phyloP scores from a whole-genome alignment of 164 flowering plant genomes.

The Cinnamomum micranthum region DNA sequence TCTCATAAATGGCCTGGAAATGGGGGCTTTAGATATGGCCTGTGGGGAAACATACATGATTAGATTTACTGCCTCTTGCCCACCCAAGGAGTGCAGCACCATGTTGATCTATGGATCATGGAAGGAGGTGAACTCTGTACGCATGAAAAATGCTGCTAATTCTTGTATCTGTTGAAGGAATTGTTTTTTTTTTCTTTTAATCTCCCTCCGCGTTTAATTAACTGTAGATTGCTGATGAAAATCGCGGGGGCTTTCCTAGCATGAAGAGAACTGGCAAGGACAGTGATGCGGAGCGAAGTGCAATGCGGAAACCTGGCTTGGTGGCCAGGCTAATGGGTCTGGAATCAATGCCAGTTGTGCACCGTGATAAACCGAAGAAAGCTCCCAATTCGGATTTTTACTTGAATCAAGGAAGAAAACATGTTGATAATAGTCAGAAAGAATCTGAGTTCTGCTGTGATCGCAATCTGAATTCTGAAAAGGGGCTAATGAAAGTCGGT shows the following conservation, averaged over 20 bases:
- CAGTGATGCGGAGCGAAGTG: conserved; percentile 29
- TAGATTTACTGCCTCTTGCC: neutral
- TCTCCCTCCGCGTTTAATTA: neutral
- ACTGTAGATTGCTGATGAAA: conserved; percentile 79
- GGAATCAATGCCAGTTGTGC: conserved; percentile 67
- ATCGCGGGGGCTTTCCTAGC: conserved; percentile 77
- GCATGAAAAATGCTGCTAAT: neutral
- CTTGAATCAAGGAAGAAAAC: conserved; percentile 17
- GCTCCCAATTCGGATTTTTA: conserved; percentile 17
- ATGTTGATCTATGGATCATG: too few relatives aligned
- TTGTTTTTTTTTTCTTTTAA: neutral
- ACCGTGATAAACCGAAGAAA: conserved; percentile 33
- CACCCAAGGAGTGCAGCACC: too few relatives aligned
- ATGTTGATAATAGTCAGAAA: neutral
- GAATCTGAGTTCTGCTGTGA: conserved; percentile 14
- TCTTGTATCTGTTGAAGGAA: neutral
- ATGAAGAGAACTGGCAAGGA: conserved; percentile 33
- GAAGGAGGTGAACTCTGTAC: too few relatives aligned
- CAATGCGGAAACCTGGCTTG: conserved; percentile 60
- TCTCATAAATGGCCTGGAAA: neutral
- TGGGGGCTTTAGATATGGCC: neutral
- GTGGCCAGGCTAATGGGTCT: conserved; percentile 96
- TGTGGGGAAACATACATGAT: neutral
- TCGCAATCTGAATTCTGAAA: conserved; percentile 28
- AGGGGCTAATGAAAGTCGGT: conserved; percentile 35